Evolutionary conservation across 805 yeast genomes (phyloP).

Genomic region (Saccharomycopsis malanga): DNA sequence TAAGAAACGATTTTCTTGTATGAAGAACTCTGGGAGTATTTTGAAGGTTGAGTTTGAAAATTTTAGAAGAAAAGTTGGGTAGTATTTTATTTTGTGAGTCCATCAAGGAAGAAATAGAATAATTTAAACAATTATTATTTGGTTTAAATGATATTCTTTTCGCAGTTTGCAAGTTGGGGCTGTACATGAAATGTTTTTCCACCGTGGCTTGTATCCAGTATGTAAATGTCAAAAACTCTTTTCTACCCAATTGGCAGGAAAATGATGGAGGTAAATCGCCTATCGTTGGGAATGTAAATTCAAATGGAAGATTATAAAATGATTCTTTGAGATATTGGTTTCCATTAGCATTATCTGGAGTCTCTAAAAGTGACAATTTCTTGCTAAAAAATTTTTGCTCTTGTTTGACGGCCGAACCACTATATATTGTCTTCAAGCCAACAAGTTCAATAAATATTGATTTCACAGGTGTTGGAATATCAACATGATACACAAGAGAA

Average conservation of each 20-base stretch:
- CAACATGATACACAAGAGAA: not conserved
- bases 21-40: too few species aligned
- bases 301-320: not conserved
- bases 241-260: not conserved
- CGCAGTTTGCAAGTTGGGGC: not conserved
- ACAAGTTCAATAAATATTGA: not conserved
- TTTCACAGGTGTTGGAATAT: not conserved
- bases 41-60: not conserved
- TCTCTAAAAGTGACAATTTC: not conserved
- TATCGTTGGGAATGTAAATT: not conserved
- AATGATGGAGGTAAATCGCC: slow-evolving; percentile 3
- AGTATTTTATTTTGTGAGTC: too few species aligned
- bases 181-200: not conserved
- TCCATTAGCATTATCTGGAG: not conserved
- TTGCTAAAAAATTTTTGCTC: too few species aligned
- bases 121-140: too few species aligned
- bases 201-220: not conserved
- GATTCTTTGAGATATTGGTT: not conserved
- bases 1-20: too few species aligned
- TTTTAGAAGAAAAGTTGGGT: not conserved
- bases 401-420: too few species aligned
- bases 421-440: too few species aligned
- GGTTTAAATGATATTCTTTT: not conserved
- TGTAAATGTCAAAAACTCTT: not conserved
- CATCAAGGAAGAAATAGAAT: too few species aligned